Base-by-base conservation (phyloP, 192 early-diverging fungal genomes). In the Phycomyces blakesleeanus region DNA sequence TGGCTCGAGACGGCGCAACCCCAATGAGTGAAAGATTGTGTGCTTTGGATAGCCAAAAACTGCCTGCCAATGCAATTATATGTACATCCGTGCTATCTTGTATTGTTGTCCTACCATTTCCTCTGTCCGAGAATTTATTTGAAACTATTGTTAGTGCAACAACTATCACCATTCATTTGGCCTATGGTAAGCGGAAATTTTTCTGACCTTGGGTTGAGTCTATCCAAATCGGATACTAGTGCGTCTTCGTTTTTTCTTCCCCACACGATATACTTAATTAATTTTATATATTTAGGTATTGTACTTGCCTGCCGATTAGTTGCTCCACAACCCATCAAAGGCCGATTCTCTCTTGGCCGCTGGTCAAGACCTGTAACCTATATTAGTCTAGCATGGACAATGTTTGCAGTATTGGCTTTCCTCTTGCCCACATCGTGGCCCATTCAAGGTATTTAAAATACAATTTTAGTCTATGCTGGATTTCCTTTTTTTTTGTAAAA, bases 1-100 rank as follows among this genome's bases (percentile, higher is more conserved):
- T 83, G 55, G 75, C 82, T 34, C 73, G 82, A 41, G 81, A 81
- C 62, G 70, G 67, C n/a, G 78, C 73, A 20, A 44, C 52, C 2
- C 68, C 68, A 6, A 55, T 64, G 55, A 58, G 56, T 9, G 21
- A 39, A 1, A 9, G 15, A 8, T 20, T 70, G 7, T 20, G 37
- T 1, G 44, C 49, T 20, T 10, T 70, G 21, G 63, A 70, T 21
- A 20, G 50, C 10, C 38, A 64, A 18, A 34, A 52, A 14, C 37
- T 64, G 14, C 68, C 68, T 15, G 56, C 15, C 25, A 70, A 59
- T 26, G 61, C 68, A n/a, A 40, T 70, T 11, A 49, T 21, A 57
- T 51, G 47, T 29, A 63, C 57, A 0, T 34, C 51, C 0, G 14
- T 21, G 0, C 21, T 70, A 20, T 27, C 68, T 1, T 54, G 57